A percentile compares a stretch with the other conserved stretches of the same genome.
Conservation (phyloP, 2,329 filamentous ascomycete species). For the Hypoxylon sp. region DNA sequence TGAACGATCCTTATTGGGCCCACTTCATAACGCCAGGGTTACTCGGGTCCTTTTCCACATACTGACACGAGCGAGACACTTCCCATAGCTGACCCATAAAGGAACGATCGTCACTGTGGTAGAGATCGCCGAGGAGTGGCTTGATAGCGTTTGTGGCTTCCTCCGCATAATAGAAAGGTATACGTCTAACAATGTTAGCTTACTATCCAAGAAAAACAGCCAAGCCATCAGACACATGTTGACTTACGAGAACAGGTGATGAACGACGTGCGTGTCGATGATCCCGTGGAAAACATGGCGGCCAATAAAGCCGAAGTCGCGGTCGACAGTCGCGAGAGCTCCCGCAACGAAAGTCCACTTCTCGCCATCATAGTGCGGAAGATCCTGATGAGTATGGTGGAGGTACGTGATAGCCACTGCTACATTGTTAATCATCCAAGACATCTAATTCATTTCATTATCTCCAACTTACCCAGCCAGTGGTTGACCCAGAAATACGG, state of each 20-base stretch:
- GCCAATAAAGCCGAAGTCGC: conserved; percentile 75
- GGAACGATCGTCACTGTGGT: conserved; percentile 57
- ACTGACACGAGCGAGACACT: conserved; percentile 55
- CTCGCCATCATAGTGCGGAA: conserved; percentile 71
- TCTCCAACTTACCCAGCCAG: conserved; percentile 70
- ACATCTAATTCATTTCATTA: conserved; percentile 2
- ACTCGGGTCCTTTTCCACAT: conserved; percentile 53
- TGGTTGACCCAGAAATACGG: conserved; percentile 80
- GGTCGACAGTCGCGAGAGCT: conserved; percentile 74
- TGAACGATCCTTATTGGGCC: conserved; percentile 35
- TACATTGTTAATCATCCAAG: conserved; percentile 42
- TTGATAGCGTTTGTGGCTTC: conserved; percentile 64
- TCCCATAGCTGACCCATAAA: conserved; percentile 54
- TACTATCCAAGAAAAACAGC: background rate
- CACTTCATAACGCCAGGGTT: conserved; percentile 50
- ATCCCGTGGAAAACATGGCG: conserved; percentile 77
- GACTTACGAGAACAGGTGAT: conserved; percentile 66
- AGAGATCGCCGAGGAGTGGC: conserved; percentile 63
- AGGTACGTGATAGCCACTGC: conserved; percentile 81
- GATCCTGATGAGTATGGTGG: conserved; percentile 75
- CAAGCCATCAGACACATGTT: background rate
- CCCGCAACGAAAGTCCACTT: conserved; percentile 75
- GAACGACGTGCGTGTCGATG: conserved; percentile 70
- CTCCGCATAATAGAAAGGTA: conserved; percentile 69
- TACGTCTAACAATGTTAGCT: conserved; percentile 50